Conservation (phyloP, 495 filamentous ascomycete genomes). For the Neurospora sp. region DNA sequence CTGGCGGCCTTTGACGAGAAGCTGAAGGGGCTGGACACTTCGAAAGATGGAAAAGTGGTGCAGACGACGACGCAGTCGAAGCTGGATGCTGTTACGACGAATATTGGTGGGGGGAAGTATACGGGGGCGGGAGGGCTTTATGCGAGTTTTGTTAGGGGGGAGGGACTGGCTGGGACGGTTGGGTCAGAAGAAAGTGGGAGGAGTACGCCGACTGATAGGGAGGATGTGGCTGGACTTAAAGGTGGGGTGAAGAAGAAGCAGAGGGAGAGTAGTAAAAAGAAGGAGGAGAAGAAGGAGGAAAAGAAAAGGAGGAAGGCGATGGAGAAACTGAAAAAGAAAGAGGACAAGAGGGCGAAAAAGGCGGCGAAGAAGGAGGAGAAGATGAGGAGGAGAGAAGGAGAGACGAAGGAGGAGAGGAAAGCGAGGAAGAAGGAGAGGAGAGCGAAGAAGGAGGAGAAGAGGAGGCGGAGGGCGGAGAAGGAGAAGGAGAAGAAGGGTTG, state of each 20-base stretch:
- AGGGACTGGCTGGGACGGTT: slow-evolving; percentile 56
- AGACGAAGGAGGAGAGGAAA: slow-evolving; percentile 32
- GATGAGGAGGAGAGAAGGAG: slow-evolving; percentile 13
- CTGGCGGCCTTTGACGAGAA: slow-evolving; percentile 69
- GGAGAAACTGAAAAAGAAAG: slow-evolving; percentile 11
- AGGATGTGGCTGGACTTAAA: background rate
- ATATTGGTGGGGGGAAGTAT: slow-evolving; percentile 31
- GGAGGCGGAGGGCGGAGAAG: slow-evolving; percentile 11
- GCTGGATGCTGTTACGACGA: slow-evolving; percentile 38
- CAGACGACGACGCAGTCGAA: slow-evolving; percentile 41
- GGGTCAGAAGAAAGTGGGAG: slow-evolving; percentile 6
- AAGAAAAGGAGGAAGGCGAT: slow-evolving; percentile 13
- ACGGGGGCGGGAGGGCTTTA: slow-evolving; percentile 56
- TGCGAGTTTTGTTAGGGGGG: slow-evolving; percentile 68
- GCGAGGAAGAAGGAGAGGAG: slow-evolving; percentile 33
- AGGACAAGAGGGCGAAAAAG: slow-evolving; percentile 9
- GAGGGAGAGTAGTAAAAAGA: slow-evolving; percentile 29
- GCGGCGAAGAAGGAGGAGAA: slow-evolving; percentile 17
- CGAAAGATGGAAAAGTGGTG: slow-evolving; percentile 35
- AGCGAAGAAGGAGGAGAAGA: slow-evolving; percentile 34
- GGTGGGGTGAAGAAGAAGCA: slow-evolving; percentile 6
- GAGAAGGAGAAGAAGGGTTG: slow-evolving; percentile 1
- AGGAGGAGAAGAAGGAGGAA: slow-evolving; percentile 26
- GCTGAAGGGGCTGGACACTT: slow-evolving; percentile 56
- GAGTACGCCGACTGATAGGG: background rate